Base-by-base conservation (phyloP, 2,329 filamentous ascomycete species). In the Cordyceps militaris region DNA sequence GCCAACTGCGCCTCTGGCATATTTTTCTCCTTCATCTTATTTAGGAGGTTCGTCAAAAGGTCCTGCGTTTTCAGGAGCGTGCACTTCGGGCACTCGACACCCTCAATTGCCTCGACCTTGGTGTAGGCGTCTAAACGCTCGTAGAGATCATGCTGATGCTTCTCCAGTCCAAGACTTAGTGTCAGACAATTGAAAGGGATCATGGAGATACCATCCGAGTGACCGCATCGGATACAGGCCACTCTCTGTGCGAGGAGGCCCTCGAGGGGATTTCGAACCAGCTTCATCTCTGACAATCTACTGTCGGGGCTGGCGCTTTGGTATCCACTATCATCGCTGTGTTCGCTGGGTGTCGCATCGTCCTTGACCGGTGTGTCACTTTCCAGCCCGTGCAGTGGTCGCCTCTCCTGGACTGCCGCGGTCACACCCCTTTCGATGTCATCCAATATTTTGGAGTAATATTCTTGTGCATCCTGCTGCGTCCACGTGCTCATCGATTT, bases 401-500 rank as follows among this genome's bases (percentile, higher is more conserved):
- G 66, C 13, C 58, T 56, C 23, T 59, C 62, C 6, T 69, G 65
- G 19, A 71, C 66, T 47, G 79, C 78, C 63, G 78, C 80, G 21
- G 77, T 74, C 42, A 90, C 77, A 67, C 95, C 90, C 66, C 87
- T 87, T 66, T 97, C 90, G 28, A 96, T 77, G 64, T 92, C 86
- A 63, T 93, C 91, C 49, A 97, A 72, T 14, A 99, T 79, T 66
- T 93, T 95, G 16, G 91, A 93, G 66, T 89, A 97, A 70, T 97
- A 99, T 71, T 99, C 94, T 69, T 97, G 94, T 5, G 94, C 94
- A 73, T 99, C 94, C 72, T 99, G 94, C 69, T 97, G 94, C 64
- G 95, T 89, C 83, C 89, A 96, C 30, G 89, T 96, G 71, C 87
- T 93, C 87, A 97, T 95, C 10, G 86, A 92, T 72, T 96, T 96